Conservation (phyloP, 495 filamentous ascomycete genomes). For the Tricharina praecox region DNA sequence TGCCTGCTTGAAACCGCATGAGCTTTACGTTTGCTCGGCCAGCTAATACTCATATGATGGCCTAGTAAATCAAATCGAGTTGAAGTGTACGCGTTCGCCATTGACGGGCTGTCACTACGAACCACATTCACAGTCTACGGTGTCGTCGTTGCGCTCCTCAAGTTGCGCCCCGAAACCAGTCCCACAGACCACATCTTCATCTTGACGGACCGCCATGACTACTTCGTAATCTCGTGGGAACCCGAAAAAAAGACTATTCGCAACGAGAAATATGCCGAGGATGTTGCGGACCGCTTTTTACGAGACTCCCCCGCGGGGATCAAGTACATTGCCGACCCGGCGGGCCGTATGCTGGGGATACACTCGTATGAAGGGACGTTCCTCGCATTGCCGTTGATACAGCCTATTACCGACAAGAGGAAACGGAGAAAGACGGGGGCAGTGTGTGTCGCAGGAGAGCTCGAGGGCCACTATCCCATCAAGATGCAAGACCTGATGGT, state of each 20-base stretch:
- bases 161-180: conserved; percentile 55
- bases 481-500: conserved; percentile 79
- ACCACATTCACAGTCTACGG: conserved; percentile 44
- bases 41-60: conserved; percentile 3
- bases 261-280: conserved; percentile 17
- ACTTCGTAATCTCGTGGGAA: conserved; percentile 83
- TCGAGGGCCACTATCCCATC: conserved; percentile 54
- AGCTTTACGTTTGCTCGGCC: conserved; percentile 7
- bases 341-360: conserved; percentile 60
- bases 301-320: conserved; percentile 15
- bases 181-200: conserved; percentile 78
- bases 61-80: conserved; percentile 76
- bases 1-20: conserved; percentile 1
- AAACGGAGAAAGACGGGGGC: conserved; percentile 34
- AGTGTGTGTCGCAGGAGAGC: conserved; percentile 25
- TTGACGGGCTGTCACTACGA: conserved; percentile 33
- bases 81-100: conserved; percentile 56
- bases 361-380: conserved; percentile 82
- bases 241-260: conserved; percentile 22
- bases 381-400: conserved; percentile 52
- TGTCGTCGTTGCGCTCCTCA: conserved; percentile 68
- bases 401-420: conserved; percentile 24
- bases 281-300: conserved; percentile 20
- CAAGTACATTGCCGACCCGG: conserved; percentile 65
- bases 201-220: conserved; percentile 73